Evolutionary conservation across 495 filamentous ascomycete genomes (phyloP), one percentile per base, ranked within the genome.

Genomic region (Xylaria grammica): DNA sequence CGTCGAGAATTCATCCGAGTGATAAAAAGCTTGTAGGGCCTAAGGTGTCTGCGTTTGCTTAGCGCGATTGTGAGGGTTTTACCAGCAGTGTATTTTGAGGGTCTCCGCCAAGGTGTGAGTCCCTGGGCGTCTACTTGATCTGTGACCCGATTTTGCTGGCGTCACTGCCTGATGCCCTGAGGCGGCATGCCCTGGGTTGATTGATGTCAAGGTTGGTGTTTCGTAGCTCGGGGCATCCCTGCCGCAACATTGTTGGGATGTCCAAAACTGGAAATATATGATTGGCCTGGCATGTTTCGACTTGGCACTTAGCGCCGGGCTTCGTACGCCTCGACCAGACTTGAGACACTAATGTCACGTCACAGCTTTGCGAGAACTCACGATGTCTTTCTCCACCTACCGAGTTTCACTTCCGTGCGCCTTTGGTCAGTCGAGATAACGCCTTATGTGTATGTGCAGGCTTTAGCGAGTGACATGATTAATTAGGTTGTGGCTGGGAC

Each of bases 311-410:
- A 48, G 60, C 51, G 60, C 58, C 36, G 19, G 49, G 50, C 29
- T 45, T 63, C 44, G 26, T 30, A 46, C 24, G 51, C 26, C 50
- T 63, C 49, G 38, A 63, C 60, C 38, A 38, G 32, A 55, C 60
- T 44, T 63, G 60, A 63, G 49, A 63, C 60, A 19, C 24, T 32
- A 29, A n/a, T 63, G 60, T 55, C 38, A 29, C 60, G 60, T 55
- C 38, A 29, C 60, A 55, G 20, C 50, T 55, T 50, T 46, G 19
- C 58, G 20, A 40, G n/a, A 38, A 38, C 30, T 22, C 57, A 48
- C 42, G 34, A 40, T 52, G 9, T n/a, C 26, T 29, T 52, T 51
- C 48, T 42, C 48, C 36, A 61, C 40, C 24, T 17, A 29, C 17
- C n/a, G 17, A 32, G 58, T 50, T 48, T 60, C 48, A 46, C 58